Evolutionary conservation across 768 basidiomycete genomes (phyloP).

Genomic region (Collybia mongolica): DNA sequence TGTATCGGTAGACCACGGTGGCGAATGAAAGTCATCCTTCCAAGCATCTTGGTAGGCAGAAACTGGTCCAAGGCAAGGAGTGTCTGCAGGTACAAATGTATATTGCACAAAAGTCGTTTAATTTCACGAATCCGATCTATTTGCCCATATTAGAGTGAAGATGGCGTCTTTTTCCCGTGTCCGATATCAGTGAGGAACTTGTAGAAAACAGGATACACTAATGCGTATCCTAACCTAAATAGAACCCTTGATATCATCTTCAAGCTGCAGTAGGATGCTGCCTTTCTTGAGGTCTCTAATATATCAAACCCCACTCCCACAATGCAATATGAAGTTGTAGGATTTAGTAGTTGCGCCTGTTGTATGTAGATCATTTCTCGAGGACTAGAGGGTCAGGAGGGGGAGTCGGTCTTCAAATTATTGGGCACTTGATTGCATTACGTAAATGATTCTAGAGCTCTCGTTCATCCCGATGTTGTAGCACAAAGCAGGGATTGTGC

Average conservation of each 20-base stretch:
- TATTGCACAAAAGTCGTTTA: slow-evolving; percentile 12
- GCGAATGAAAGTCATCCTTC: slow-evolving; percentile 19
- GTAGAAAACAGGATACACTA: neutral
- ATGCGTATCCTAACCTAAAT: slow-evolving; percentile 20
- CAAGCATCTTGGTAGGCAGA: slow-evolving; percentile 14
- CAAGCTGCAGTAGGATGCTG: neutral
- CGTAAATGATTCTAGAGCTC: too few species aligned
- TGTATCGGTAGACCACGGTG: slow-evolving; percentile 14
- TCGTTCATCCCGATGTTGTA: too few species aligned
- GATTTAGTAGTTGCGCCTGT: too few species aligned
- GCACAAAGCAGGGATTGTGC: too few species aligned
- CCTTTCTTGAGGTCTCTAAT: neutral
- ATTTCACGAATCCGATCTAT: slow-evolving; percentile 20
- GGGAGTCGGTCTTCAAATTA: too few species aligned
- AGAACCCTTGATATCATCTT: slow-evolving; percentile 11
- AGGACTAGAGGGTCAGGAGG: too few species aligned
- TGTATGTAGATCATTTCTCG: too few species aligned
- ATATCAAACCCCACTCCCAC: too few species aligned
- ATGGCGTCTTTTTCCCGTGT: slow-evolving; percentile 6
- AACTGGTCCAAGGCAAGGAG: too few species aligned
- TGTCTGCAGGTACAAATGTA: slow-evolving; percentile 3
- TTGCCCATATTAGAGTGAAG: slow-evolving; percentile 14
- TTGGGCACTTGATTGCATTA: too few species aligned
- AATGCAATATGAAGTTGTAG: too few species aligned
- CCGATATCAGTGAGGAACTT: neutral